Evolutionary conservation across 2,329 filamentous ascomycete genomes (phyloP), one percentile per base, ranked within the genome.

Genomic region (Nannizziopsis arthrosporioides): DNA sequence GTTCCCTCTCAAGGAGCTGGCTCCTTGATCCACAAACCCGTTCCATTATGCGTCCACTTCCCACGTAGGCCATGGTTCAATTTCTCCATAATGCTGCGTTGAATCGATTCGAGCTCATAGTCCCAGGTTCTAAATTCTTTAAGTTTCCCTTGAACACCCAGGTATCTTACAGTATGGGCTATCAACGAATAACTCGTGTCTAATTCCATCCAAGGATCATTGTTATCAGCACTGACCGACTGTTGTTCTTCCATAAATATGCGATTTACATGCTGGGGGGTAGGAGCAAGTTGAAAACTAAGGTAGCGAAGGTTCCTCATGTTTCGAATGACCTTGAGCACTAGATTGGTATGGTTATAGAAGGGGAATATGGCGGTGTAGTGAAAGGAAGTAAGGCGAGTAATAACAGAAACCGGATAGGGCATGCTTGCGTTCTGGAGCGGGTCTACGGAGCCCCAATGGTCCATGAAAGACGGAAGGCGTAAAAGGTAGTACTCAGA

Each of bases 311-410:
- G 55, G 9, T 63, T 69, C 1, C 72, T 73, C 52, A 81, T 70
- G 50, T 68, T 55, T 1, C 64, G 59, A 1, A 77, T 61, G 1
- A 77, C 64, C 39, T 64, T 66, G 35, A 68, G 53, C 3, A 70
- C 60, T 1, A 63, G 51, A 35, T 73, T 64, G 43, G 84, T 71
- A 58, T 85, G 81, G 5, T 73, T 73, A 42, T 73, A 71, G 32
- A 81, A 77, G 0, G 83, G 82, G 55, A 85, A 86, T 6, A 84
- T 75, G 34, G 77, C 79, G 2, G 81, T 72, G 59, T 84, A 85
- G 47, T 66, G 65, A 51, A 77, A 71, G 1, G 66, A 67, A 2
- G 56, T 59, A 15, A 69, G 53, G 7, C 53, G 54, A 3, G 68
- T 69, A 42, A 83, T 63, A 15, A 71, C 67, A 11, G 67, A 65